Evolutionary conservation across 2,329 filamentous ascomycete species (phyloP).

Genomic region (Aureobasidium lini): DNA sequence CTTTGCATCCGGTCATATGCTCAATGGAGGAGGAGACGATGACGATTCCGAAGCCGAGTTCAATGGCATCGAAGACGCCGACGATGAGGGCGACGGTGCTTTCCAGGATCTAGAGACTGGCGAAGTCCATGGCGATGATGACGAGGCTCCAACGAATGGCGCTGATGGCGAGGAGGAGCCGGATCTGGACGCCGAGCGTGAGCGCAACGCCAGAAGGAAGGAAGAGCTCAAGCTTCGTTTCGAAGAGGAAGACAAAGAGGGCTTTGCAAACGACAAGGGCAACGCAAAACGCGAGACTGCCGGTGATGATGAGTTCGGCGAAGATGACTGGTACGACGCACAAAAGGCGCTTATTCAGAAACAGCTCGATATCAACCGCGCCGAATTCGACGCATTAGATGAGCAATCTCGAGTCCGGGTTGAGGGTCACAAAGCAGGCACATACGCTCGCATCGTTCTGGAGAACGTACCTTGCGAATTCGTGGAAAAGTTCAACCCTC

Average conservation of each 20-base stretch:
- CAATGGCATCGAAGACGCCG: constrained; percentile 43
- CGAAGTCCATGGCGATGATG: constrained; percentile 42
- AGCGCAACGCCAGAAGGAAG: constrained; percentile 82
- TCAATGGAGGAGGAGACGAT: constrained; percentile 44
- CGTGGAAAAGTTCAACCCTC: constrained; percentile 69
- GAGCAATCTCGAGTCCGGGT: constrained; percentile 73
- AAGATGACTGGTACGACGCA: constrained; percentile 97
- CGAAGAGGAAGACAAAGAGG: constrained; percentile 96
- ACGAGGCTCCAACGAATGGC: constrained; percentile 34
- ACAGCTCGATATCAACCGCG: constrained; percentile 92
- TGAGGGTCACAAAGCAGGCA: constrained; percentile 85
- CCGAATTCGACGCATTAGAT: constrained; percentile 84
- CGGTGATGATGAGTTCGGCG: constrained; percentile 74
- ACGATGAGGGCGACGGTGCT: constrained; percentile 67
- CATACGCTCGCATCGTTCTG: constrained; percentile 85
- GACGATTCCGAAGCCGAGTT: constrained; percentile 47
- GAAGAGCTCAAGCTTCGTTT: constrained; percentile 92
- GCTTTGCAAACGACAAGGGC: constrained; percentile 83
- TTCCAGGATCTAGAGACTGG: constrained; percentile 82
- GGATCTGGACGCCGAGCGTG: constrained; percentile 76
- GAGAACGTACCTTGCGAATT: constrained; percentile 90
- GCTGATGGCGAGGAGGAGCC: constrained; percentile 39
- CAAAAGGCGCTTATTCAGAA: constrained; percentile 94
- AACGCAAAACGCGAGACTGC: constrained; percentile 60
- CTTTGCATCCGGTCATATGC: constrained; percentile 63